Base-by-base conservation (phyloP, 768 basidiomycete species). In the Boletus coccyginus region DNA sequence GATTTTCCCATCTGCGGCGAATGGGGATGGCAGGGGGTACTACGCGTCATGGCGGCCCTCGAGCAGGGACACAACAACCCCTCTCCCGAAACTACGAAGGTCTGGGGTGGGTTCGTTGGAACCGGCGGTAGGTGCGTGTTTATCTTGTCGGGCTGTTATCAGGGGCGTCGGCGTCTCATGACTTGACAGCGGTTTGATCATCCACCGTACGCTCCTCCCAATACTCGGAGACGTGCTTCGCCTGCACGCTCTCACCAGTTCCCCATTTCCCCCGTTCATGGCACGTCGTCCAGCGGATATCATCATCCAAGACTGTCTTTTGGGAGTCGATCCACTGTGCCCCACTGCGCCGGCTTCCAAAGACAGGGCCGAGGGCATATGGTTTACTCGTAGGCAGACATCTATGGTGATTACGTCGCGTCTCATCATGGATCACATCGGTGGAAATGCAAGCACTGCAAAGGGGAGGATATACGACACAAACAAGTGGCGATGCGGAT, bases 401-500 rank as follows among this genome's bases (percentile, higher is more conserved):
- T 67, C 70, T 2, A 57, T 75, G 57, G 70, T 77, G 31, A 76
- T 78, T 52, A 73, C 76, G 4, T 79, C 76, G 3, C 69, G 74
- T 52, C 64, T 77, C 16, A 66, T 77, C 27, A 70, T 78, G 69
- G 76, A 78, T 59, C 74, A 77, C 53, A 73, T 79, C 27, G 76
- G 77, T 27, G 76, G 70, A 14, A 63, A 62, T 56, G 66, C 63
- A 13, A 75, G 75, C 43, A 79, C 76, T 5, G 68, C 68, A 42
- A 42, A 33, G 7, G 63, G 68, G 5, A 73, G 75, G 50, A 35
- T 48, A 4, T 65, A 68, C 12, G 70, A 72, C 33, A 43, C 56
- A 12, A 68, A 74, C 32, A 74, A 75, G 54, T 78, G 76, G 75
- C 68, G 71, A 53, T 79, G 77, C 56, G 73, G 75, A n/a, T 78